Base-by-base conservation (phyloP, 192 early-diverging fungal genomes). In the Kappamyces sp. region DNA sequence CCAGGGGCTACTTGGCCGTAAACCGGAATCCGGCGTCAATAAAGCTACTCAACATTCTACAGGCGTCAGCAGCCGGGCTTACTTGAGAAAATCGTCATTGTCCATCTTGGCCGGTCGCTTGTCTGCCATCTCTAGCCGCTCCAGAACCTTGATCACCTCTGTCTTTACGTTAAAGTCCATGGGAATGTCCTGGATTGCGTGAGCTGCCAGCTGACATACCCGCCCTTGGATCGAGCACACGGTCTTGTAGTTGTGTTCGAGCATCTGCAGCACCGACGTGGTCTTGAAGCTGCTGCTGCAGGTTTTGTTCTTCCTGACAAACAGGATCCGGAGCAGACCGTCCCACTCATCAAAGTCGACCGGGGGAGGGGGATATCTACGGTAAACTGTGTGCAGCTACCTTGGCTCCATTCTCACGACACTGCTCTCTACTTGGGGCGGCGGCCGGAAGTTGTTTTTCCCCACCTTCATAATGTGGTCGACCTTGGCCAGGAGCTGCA, bases 391-490 rank as follows among this genome's bases (percentile, higher is more conserved):
- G 23, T 0, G 23, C 23, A 23, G 23, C 23, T 23, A 23, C 23
- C 80, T 69, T 1, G 92, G 94, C 69, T 97, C 94, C 53, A 99
- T 82, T 52, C 88, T 74, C n/a, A 99, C 93, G 1, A 99, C 96
- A 62, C 80, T 86, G 62, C 89, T 90, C 66, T 99, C 96, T 37
- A 99, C 96, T 57, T 96, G 83, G 13, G 96, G 96, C 61, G 94
- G 93, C 53, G 96, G 96, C 61, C 92, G 79, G 72, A 99, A 99
- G 75, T 96, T 97, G 78, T 97, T 97, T 71, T 88, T 91, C 61
- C 91, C 91, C 3, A 99, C 87, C 74, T 94, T 99, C 92, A 97
- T 97, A 43, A 97, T 84, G 59, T 95, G 96, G 48, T 90, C 83
- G 2, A 99, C 92, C 68, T 94, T 93, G 40, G 93, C 82, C 42